Evolutionary conservation across 768 basidiomycete genomes (phyloP).

Genomic region (Roridomyces roridus): DNA sequence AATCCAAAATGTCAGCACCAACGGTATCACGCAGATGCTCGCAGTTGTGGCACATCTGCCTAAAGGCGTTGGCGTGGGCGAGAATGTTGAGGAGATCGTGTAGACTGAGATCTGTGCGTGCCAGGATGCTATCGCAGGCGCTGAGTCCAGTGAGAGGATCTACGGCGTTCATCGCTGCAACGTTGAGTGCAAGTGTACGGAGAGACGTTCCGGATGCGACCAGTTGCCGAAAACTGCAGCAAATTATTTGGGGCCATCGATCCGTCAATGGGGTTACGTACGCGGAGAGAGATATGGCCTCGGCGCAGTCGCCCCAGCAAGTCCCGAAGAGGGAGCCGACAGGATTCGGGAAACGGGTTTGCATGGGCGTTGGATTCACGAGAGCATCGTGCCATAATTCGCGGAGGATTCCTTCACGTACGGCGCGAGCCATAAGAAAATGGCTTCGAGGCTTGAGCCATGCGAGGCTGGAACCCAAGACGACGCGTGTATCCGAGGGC

Average conservation of each 20-base stretch:
- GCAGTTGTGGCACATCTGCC: conserved; percentile 23
- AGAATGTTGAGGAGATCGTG: conserved; percentile 4
- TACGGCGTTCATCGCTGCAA: conserved; percentile 10
- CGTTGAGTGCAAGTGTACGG: conserved; percentile 16
- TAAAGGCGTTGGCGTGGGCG: conserved; percentile 6
- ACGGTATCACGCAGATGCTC: conserved; percentile 5
- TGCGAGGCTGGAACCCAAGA: conserved; percentile 15
- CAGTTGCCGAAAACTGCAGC: conserved; percentile 10
- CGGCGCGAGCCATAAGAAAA: conserved; percentile 14
- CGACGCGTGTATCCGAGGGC: conserved; percentile 1
- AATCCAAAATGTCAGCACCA: conserved; percentile 17
- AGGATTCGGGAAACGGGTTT: conserved; percentile 14
- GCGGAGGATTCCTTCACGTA: conserved; percentile 8
- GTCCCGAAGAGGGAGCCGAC: conserved; percentile 16
- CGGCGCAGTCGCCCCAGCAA: conserved; percentile 23
- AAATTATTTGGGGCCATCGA: too few relatives aligned
- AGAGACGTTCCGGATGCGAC: conserved; percentile 4
- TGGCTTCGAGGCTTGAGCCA: conserved; percentile 18
- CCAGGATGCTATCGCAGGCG: conserved; percentile 12
- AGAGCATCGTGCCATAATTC: conserved; percentile 13
- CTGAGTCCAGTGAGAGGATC: conserved; percentile 5
- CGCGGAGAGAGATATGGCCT: conserved; percentile 17
- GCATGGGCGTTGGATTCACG: conserved; percentile 17
- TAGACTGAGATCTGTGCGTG: background rate
- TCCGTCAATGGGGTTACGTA: too few relatives aligned